Evolutionary conservation across 2,329 filamentous ascomycete species (phyloP).

Genomic region (Colletotrichum trifolii): DNA sequence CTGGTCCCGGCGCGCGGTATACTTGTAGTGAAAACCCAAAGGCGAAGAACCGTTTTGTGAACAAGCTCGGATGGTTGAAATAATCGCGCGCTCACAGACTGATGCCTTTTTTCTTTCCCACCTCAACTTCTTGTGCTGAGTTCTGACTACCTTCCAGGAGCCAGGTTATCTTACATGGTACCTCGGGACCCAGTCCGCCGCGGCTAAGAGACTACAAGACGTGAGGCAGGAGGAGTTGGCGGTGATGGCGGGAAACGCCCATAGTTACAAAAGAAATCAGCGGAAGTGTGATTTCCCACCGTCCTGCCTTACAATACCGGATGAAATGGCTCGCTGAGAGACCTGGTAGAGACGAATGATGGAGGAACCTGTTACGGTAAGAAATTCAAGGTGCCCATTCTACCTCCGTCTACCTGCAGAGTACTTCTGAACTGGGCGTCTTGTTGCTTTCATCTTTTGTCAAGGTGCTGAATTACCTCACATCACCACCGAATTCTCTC

Average conservation of each 20-base stretch:
- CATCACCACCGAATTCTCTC: background rate
- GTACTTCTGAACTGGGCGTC: background rate
- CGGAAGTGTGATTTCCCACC: conserved; percentile 14
- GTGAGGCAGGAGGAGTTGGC: too few relatives aligned
- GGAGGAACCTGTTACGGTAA: conserved; percentile 15
- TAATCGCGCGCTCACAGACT: conserved; percentile 23
- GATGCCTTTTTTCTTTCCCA: background rate
- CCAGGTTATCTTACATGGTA: conserved; percentile 20
- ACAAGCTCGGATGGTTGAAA: conserved; percentile 7
- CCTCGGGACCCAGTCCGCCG: conserved; percentile 17
- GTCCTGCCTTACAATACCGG: conserved; percentile 3
- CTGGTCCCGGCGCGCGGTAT: too few relatives aligned
- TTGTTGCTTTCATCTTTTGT: conserved; percentile 11
- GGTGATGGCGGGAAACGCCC: too few relatives aligned
- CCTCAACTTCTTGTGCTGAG: background rate
- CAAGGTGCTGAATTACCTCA: conserved; percentile 11
- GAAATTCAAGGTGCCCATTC: conserved; percentile 8
- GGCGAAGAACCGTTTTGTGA: background rate
- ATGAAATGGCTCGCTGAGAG: background rate
- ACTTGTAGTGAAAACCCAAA: too few relatives aligned
- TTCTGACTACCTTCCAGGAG: conserved; percentile 6
- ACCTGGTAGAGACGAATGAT: background rate
- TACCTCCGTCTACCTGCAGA: conserved; percentile 13
- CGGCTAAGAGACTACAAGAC: too few relatives aligned
- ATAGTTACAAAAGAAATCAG: too few relatives aligned